Evolutionary conservation across 345 rosid genomes (phyloP), one percentile per base, ranked within the genome.

Genomic region (Rhizophora mangle): DNA sequence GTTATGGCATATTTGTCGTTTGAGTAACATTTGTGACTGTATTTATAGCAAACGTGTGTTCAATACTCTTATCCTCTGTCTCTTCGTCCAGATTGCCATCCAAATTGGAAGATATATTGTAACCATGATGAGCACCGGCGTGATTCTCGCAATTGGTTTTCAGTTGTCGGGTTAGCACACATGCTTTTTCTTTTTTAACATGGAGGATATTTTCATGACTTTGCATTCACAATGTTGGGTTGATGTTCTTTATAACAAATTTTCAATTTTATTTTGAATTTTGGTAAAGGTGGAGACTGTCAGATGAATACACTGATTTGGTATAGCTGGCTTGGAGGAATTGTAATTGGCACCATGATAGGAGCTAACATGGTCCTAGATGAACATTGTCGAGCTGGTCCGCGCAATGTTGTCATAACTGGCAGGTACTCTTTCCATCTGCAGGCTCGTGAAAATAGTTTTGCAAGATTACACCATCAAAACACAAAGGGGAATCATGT

Each of bases 281-380:
- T 68, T 78, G 62, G 47, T 82, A 72, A 81, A 91, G 97, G 96
- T 67, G 98, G 97, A 68, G 97, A 91, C 64, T 61, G 84, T 77
- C 91, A 93, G 79, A 86, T 94, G 93, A 81, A 89, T 74, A 70
- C 82, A 36, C 79, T 94, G 80, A 81, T 88, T 79, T 94, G 98
- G 98, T 94, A 85, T 85, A 94, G 98, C 83, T 94, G 97, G 98
- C 88, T 94, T 71, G 98, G 98, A 73, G 97, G 98, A 34, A 70
- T 94, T 74, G 88, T 94, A 68, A 94, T 94, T 63, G 98, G 97
- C 71, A 89, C 98, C 0, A 91, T 94, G 98, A 87, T 83, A 56
- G 98, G 98, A 34, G 82, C 97, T 65, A 94, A 94, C 78, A 85
- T 84, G 89, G 98, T 89, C 77, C 80, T 94, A 52, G 98, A 94